phyloP scores from a whole-genome alignment of 2,329 filamentous ascomycete species.

The Shiraia bambusicola region DNA sequence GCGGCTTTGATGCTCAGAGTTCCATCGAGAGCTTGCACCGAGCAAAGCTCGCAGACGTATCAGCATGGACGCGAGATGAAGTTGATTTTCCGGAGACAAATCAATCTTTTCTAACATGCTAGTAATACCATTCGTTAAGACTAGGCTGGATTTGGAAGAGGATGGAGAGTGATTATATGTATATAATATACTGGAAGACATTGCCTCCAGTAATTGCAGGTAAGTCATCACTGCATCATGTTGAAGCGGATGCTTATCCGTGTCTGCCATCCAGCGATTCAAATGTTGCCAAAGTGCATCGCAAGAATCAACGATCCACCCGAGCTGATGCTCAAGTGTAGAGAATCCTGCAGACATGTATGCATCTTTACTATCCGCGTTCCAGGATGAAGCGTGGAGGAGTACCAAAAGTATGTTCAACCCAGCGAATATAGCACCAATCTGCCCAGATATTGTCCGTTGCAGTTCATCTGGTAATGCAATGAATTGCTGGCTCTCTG shows the following conservation, averaged over 20 bases:
- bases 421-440: conserved; percentile 28
- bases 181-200: conserved; percentile 9
- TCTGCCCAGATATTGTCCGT: conserved; percentile 25
- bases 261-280: conserved; percentile 18
- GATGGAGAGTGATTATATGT: conserved; percentile 6
- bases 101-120: conserved; percentile 20
- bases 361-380: background rate
- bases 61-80: conserved; percentile 26
- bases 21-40: conserved; percentile 3
- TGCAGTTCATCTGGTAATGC: conserved; percentile 47
- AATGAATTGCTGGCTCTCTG: conserved; percentile 43
- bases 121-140: conserved; percentile 19
- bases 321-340: conserved; percentile 19
- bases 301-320: conserved; percentile 31
- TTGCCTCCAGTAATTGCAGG: conserved; percentile 24
- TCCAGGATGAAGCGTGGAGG: conserved; percentile 1
- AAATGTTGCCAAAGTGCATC: conserved; percentile 29
- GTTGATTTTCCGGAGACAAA: conserved; percentile 25
- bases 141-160: conserved; percentile 25
- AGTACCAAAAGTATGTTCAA: conserved; percentile 30
- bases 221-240: conserved; percentile 25
- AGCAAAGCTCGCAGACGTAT: conserved; percentile 14
- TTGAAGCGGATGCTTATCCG: conserved; percentile 13
- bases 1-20: conserved; percentile 1
- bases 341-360: conserved; percentile 1